Conservation (phyloP, 2,329 filamentous ascomycete genomes). For the Talaromyces amestolkiae region DNA sequence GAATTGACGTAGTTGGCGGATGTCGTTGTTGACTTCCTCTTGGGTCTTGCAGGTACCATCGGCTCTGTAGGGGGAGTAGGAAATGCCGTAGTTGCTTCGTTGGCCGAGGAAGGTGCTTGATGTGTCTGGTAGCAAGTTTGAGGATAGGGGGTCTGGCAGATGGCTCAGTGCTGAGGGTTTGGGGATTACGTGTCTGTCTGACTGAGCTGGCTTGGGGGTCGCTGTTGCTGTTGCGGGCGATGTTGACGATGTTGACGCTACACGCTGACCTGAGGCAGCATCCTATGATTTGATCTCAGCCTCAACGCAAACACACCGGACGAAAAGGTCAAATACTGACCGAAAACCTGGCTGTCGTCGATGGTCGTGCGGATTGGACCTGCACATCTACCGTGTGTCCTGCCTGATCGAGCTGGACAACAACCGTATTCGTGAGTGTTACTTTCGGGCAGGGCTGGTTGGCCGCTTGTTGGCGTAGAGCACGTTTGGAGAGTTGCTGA, state of each 20-base stretch:
- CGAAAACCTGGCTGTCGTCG: background rate
- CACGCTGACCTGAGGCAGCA: background rate
- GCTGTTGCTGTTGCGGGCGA: background rate
- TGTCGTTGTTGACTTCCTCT: constrained; percentile 62
- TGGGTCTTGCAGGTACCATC: constrained; percentile 65
- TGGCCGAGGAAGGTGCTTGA: background rate
- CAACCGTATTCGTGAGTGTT: constrained; percentile 13
- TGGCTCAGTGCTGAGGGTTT: background rate
- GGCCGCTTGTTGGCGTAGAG: background rate
- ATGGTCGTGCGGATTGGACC: constrained; percentile 3
- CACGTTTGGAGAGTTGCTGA: constrained; percentile 9
- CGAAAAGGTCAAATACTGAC: background rate
- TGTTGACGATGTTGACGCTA: background rate
- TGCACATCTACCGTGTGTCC: constrained; percentile 16
- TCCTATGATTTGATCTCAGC: background rate
- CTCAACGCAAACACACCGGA: background rate
- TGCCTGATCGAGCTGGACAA: constrained; percentile 18
- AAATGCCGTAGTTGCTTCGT: constrained; percentile 46
- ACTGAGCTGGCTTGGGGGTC: background rate
- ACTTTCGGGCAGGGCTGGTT: constrained; percentile 6
- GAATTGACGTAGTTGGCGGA: constrained; percentile 59
- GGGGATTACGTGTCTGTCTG: background rate
- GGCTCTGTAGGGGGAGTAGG: constrained; percentile 58
- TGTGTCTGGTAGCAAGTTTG: background rate
- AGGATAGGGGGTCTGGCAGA: background rate